Evolutionary conservation across 2,329 filamentous ascomycete species (phyloP).

Genomic region (Sphaceloma murrayae): DNA sequence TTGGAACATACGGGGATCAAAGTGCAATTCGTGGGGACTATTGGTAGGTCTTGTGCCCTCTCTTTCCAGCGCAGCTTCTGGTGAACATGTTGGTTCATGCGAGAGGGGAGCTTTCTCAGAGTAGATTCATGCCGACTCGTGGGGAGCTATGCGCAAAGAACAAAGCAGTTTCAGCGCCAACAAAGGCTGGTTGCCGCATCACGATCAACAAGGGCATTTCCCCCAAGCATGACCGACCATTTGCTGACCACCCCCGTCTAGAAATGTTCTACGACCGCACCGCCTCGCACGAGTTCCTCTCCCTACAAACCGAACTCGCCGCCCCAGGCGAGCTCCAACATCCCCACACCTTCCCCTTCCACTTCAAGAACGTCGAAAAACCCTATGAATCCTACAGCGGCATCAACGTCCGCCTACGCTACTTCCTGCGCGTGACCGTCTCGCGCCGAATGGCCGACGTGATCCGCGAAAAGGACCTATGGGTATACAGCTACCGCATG

Average conservation of each 20-base stretch:
- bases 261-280: constrained; percentile 99
- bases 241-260: constrained; percentile 15
- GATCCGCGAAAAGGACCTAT: constrained; percentile 97
- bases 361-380: constrained; percentile 99
- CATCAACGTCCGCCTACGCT: constrained; percentile 98
- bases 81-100: too few species aligned
- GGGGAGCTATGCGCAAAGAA: too few species aligned
- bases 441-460: constrained; percentile 96
- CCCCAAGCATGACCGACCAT: too few species aligned
- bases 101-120: too few species aligned
- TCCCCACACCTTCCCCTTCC: constrained; percentile 97
- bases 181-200: too few species aligned
- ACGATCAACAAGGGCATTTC: too few species aligned
- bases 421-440: constrained; percentile 95
- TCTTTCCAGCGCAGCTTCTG: too few species aligned
- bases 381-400: constrained; percentile 99
- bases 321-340: constrained; percentile 96
- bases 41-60: too few species aligned
- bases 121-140: too few species aligned
- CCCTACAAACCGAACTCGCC: constrained; percentile 89
- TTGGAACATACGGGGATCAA: constrained; percentile 98
- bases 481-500: constrained; percentile 98
- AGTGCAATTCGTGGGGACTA: constrained; percentile 98
- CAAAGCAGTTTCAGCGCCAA: too few species aligned
- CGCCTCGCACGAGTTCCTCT: constrained; percentile 98